Evolutionary conservation across 768 basidiomycete genomes (phyloP), one percentile per base, ranked within the genome.

Genomic region (Dioszegia crocea): DNA sequence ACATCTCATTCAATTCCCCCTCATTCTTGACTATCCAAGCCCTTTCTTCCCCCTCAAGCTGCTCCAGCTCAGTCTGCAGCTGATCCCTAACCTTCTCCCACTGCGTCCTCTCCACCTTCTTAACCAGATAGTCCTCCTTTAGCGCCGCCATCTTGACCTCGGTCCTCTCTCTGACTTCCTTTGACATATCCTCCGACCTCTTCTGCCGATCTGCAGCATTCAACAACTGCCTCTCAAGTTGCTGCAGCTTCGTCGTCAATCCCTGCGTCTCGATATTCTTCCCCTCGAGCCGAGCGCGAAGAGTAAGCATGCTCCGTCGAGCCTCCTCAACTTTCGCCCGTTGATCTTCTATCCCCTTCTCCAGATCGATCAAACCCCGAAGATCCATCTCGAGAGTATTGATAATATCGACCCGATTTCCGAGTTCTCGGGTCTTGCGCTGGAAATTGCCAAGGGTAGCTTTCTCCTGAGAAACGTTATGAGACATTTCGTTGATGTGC

Each of bases 151-250:
- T 85, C 6, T 85, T 86, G 60, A 83, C 81, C 61, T 86, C 85
- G 65, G 84, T 86, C n/a, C 85, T 82, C 12, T 80, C 67, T 56
- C 86, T 85, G 74, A 88, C 88, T 57, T 92, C 90, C 74, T 88
- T 87, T 5, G 86, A 86, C 62, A 88, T 86, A 60, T 83, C 82
- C 69, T 88, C 85, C 0, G 88, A 86, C 26, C 88, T 84, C 56
- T 87, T 84, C 9, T 91, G 82, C 75, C 90, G 91, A 65, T 89
- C 87, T 44, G 84, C 82, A 4, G 91, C 91, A 73, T 92, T 91
- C 8, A 80, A 77, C 11, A 89, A 79, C 72, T 93, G 91, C 60
- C 86, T 86, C 62, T 83, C 80, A n/a, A 88, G 84, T 49, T 90
- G 88, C 88, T 94, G 87, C 61, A 83, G 83, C 65, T 83, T 83